Base-by-base conservation (phyloP, 805 yeast genomes). In the Saccharomycopsis schoenii region DNA sequence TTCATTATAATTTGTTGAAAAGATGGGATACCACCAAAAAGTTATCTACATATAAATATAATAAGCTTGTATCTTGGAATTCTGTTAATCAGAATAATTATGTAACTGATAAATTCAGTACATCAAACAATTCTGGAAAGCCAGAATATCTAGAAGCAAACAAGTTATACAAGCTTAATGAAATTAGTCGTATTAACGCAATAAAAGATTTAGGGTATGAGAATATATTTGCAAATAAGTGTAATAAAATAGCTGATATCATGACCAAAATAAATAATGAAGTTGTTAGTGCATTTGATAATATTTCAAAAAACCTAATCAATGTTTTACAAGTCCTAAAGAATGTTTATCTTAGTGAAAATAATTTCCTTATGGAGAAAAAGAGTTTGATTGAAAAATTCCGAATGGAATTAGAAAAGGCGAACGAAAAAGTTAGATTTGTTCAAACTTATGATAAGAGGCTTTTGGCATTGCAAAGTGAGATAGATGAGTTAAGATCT, bases 351-450 rank as follows among this genome's bases (percentile, higher is more conserved):
- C 24, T 52, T 19, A 51, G 50, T 8, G 62, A 59, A 21, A n/a
- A 21, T 14, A 29, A 51, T 6, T 59, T 59, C 19, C 34, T n/a
- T 2, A 29, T 25, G 36, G 65, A 63, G 39, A 61, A 61, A 39
- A 34, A 59, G 24, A 25, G 41, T 14, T 55, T 63, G 60, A 29
- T 63, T n/a, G 59, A 43, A n/a, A 41, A 58, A 19, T 63, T 63
- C 41, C 55, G 54, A n/a, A 10, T 39, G n/a, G 64, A 63, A 58
- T 25, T 59, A 19, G 43, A 34, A 4, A 14, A 57, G 14, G 58
- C 56, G 1, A 60, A 58, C n/a, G 62, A 63, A n/a, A 63, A 63
- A 52, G 59, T 61, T n/a, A 39, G 37, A 12, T 63, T 63, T 61
- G 64, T 63, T 14, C 50, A 56, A 39, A 47, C 60, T 10, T 63